Evolutionary conservation across 2,329 filamentous ascomycete genomes (phyloP).

Genomic region (Xylariomycetidae sp.): DNA sequence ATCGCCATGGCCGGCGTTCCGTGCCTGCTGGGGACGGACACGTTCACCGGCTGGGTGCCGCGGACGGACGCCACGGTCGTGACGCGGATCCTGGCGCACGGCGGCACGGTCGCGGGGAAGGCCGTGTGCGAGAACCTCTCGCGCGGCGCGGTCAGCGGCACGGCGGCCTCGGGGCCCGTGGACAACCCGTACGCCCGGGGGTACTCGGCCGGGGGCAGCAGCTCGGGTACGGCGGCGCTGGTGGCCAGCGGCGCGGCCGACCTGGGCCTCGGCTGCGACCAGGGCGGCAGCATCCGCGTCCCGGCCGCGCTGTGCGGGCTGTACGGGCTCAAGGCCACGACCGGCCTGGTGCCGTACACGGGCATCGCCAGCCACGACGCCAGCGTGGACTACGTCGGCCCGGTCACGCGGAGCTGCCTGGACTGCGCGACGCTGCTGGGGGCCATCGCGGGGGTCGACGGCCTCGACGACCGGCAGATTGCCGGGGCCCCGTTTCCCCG

Average conservation of each 20-base stretch:
- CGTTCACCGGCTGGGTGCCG: conserved; percentile 28
- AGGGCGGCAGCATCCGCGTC: conserved; percentile 26
- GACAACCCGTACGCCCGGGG: conserved; percentile 38
- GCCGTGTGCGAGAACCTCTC: conserved; percentile 14
- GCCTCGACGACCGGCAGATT: conserved; percentile 23
- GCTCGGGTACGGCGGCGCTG: conserved; percentile 36
- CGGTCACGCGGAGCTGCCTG: conserved; percentile 18
- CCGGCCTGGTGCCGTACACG: conserved; percentile 25
- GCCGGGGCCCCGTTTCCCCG: conserved; percentile 11
- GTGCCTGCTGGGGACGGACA: conserved; percentile 34
- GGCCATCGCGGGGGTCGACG: conserved; percentile 23
- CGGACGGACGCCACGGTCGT: conserved; percentile 39
- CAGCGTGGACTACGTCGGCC: conserved; percentile 23
- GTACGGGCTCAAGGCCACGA: conserved; percentile 25
- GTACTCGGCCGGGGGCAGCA: conserved; percentile 35
- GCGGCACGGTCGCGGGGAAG: conserved; percentile 34
- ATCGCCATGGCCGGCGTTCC: conserved; percentile 36
- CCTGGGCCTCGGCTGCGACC: conserved; percentile 26
- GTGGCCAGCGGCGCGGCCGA: conserved; percentile 29
- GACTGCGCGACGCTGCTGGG: conserved; percentile 24
- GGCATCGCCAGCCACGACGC: conserved; percentile 24
- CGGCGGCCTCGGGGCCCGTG: conserved; percentile 37
- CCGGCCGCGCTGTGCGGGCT: conserved; percentile 22
- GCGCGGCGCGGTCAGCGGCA: conserved; percentile 25
- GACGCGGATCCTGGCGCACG: conserved; percentile 32